These are phyloP conservation scores for Alternaria sp. DNA, from an alignment of 2,329 filamentous ascomycete species.

Conservation along the genomic window DNA sequence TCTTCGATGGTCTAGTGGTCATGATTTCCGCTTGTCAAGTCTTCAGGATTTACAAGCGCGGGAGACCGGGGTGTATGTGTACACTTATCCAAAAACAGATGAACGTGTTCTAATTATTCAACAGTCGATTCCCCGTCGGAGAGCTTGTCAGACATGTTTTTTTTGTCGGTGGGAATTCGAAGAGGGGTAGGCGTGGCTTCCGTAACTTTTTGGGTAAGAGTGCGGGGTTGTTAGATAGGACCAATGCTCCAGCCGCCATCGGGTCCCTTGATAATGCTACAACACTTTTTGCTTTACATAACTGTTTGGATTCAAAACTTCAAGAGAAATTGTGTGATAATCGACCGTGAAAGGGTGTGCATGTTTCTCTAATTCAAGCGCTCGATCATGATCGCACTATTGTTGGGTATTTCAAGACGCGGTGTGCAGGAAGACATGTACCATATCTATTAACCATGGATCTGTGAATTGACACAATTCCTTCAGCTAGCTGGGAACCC, in stretches of 20 bases:
- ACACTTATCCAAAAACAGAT: too few relatives aligned
- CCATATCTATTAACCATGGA: background rate
- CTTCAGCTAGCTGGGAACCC: slow-evolving; percentile 54
- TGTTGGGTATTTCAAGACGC: background rate
- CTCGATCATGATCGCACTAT: background rate
- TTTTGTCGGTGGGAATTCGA: background rate
- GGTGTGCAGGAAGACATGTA: background rate
- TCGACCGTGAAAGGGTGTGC: background rate
- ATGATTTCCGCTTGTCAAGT: slow-evolving; percentile 13
- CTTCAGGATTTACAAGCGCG: slow-evolving; percentile 4
- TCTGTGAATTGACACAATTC: background rate
- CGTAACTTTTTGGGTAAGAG: background rate
- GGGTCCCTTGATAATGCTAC: background rate
- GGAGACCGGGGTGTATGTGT: slow-evolving; percentile 11
- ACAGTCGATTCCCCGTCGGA: slow-evolving; percentile 12
- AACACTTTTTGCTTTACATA: background rate
- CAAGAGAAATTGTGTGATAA: background rate
- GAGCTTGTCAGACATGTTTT: background rate
- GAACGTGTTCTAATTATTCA: background rate
- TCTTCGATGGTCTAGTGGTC: slow-evolving; percentile 30
- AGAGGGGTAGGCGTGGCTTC: background rate
- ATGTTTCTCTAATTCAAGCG: background rate
- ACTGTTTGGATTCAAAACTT: background rate
- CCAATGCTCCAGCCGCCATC: background rate
- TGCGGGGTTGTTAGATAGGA: background rate